Conservation (phyloP, 352 stramenopile genomes). For the Phytophthora cajani region DNA sequence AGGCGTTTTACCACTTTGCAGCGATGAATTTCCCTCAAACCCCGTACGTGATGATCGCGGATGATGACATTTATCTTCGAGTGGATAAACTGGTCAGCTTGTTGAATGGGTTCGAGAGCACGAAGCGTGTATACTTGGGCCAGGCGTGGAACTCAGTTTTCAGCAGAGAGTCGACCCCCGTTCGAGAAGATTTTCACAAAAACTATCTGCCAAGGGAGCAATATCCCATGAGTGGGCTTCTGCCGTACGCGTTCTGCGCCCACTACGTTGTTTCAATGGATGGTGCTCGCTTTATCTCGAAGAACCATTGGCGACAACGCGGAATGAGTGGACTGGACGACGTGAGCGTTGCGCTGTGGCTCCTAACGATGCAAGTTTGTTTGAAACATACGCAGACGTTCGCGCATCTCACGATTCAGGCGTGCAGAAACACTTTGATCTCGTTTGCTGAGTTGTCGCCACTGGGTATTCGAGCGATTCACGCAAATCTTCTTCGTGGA, state of each 20-base stretch:
- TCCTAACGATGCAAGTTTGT: slow-evolving; percentile 57
- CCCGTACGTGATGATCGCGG: slow-evolving; percentile 56
- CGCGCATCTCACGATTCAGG: slow-evolving; percentile 28
- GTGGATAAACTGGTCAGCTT: slow-evolving; percentile 20
- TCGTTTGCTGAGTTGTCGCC: slow-evolving; percentile 52
- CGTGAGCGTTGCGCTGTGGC: slow-evolving; percentile 65
- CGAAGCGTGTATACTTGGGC: slow-evolving; percentile 5
- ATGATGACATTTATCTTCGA: slow-evolving; percentile 68
- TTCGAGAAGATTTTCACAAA: slow-evolving; percentile 27
- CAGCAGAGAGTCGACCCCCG: slow-evolving; percentile 7
- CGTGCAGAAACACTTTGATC: slow-evolving; percentile 44
- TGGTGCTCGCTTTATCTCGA: slow-evolving; percentile 46
- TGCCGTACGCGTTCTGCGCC: slow-evolving; percentile 44
- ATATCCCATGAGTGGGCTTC: slow-evolving; percentile 42
- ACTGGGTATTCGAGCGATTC: slow-evolving; percentile 42
- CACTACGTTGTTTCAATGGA: slow-evolving; percentile 60
- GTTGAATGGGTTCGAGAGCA: not conserved
- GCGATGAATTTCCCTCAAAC: slow-evolving; percentile 4
- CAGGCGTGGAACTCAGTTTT: slow-evolving; percentile 8
- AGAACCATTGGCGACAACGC: slow-evolving; percentile 36
- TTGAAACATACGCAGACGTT: slow-evolving; percentile 39
- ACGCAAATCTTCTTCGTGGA: slow-evolving; percentile 33
- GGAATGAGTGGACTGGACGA: slow-evolving; percentile 58
- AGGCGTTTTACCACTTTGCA: slow-evolving; percentile 50
- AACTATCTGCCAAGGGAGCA: slow-evolving; percentile 46